phyloP scores from a whole-genome alignment of 1,139 yeast genomes.

The Debaryomyces subglobosus region DNA sequence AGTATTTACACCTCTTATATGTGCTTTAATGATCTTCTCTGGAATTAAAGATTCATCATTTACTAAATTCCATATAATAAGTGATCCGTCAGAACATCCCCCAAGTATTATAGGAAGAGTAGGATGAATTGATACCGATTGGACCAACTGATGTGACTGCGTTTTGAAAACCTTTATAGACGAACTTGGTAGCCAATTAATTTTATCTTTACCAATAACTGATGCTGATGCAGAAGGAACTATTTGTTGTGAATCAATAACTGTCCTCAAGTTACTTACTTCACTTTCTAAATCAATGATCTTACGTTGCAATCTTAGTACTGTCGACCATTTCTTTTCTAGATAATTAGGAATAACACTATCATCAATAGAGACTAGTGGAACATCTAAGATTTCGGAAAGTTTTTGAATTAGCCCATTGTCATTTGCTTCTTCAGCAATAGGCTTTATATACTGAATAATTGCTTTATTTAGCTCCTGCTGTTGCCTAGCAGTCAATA shows the following conservation, averaged over 20 bases:
- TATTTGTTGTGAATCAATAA: conserved; percentile 38
- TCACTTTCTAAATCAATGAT: conserved; percentile 62
- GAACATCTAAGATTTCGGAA: conserved; percentile 19
- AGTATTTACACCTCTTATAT: conserved; percentile 69
- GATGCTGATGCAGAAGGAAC: conserved; percentile 7
- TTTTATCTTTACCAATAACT: conserved; percentile 32
- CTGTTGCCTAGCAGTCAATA: conserved; percentile 54
- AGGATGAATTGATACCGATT: conserved; percentile 74
- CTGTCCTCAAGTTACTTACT: conserved; percentile 40
- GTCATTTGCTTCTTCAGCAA: conserved; percentile 20
- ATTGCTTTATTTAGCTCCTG: conserved; percentile 59
- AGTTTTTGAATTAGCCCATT: conserved; percentile 18
- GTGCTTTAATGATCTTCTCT: conserved; percentile 70
- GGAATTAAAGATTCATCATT: conserved; percentile 66
- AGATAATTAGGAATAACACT: conserved; percentile 53
- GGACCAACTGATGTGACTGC: conserved; percentile 59
- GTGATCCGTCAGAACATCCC: conserved; percentile 75
- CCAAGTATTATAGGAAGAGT: conserved; percentile 63
- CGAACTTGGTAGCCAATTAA: conserved; percentile 73
- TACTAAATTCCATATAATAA: conserved; percentile 71
- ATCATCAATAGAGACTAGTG: conserved; percentile 14
- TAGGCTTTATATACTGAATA: conserved; percentile 53
- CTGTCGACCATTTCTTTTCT: conserved; percentile 90
- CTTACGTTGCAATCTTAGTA: conserved; percentile 74
- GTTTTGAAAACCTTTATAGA: conserved; percentile 54